A percentile compares a stretch with the other conserved stretches of the same genome.
Conservation (phyloP, 202 grass and related monocot species). For the Zoysia matrella region DNA sequence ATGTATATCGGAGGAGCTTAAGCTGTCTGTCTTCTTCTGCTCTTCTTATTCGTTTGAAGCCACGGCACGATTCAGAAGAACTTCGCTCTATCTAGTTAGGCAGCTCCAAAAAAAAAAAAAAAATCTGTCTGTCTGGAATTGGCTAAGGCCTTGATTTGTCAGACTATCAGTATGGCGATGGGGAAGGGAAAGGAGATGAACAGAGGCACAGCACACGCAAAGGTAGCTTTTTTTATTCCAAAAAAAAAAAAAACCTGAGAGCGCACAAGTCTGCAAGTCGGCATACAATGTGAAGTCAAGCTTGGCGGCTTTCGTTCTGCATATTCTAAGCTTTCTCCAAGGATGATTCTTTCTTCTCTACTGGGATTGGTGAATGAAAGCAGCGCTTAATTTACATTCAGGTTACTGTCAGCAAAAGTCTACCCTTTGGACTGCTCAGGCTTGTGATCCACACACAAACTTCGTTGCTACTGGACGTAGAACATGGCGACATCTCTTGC, state of each 20-base stretch:
- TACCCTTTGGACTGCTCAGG: constrained; percentile 15
- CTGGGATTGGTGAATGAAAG: constrained; percentile 17
- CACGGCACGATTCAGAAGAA: background rate
- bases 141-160: background rate
- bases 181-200: background rate
- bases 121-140: no score
- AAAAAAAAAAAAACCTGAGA: background rate
- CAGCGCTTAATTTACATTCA: constrained; percentile 21
- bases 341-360: constrained; percentile 43
- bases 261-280: constrained; percentile 6
- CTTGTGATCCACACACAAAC: constrained; percentile 5
- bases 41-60: background rate
- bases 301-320: constrained; percentile 42
- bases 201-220: no score
- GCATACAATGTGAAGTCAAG: constrained; percentile 42
- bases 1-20: background rate
- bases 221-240: background rate
- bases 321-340: constrained; percentile 19
- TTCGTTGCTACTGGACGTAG: constrained; percentile 11
- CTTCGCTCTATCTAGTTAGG: no score
- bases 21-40: no score
- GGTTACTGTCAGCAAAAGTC: constrained; percentile 45
- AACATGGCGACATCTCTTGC: background rate
- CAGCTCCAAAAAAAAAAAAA: no score
- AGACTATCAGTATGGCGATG: background rate